phyloP scores from a whole-genome alignment of 202 grass and related monocot species.

The Hordeum pubiflorum region DNA sequence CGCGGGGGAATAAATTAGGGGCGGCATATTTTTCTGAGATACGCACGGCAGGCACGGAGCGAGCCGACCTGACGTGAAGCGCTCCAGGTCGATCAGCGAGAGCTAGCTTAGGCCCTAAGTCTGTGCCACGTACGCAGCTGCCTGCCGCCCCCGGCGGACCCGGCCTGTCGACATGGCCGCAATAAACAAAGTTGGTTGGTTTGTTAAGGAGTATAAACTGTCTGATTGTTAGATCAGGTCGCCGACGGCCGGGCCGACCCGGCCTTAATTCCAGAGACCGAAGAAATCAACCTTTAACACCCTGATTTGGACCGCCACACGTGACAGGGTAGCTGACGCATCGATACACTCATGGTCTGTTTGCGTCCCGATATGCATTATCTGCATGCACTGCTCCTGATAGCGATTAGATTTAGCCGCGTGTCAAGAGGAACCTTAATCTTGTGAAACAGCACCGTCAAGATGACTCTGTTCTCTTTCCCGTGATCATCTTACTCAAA shows the following conservation, averaged over 20 bases:
- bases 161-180: background rate
- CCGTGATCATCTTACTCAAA: no score
- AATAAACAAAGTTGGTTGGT: background rate
- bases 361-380: background rate
- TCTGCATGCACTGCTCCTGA: background rate
- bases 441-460: background rate
- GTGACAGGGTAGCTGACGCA: conserved; percentile 5
- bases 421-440: background rate
- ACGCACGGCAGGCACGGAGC: background rate
- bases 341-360: background rate
- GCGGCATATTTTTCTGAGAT: background rate
- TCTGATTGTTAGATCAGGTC: background rate
- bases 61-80: background rate
- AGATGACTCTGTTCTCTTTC: background rate
- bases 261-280: background rate
- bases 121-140: conserved; percentile 12
- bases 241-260: background rate
- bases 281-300: background rate
- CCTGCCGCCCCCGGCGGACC: background rate
- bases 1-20: background rate
- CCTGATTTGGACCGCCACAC: background rate
- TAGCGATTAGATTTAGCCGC: background rate
- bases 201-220: background rate
- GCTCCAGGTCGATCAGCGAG: background rate
- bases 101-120: conserved; percentile 47